Evolutionary conservation across 495 filamentous ascomycete species (phyloP).

Genomic region (Tuber aestivum): DNA sequence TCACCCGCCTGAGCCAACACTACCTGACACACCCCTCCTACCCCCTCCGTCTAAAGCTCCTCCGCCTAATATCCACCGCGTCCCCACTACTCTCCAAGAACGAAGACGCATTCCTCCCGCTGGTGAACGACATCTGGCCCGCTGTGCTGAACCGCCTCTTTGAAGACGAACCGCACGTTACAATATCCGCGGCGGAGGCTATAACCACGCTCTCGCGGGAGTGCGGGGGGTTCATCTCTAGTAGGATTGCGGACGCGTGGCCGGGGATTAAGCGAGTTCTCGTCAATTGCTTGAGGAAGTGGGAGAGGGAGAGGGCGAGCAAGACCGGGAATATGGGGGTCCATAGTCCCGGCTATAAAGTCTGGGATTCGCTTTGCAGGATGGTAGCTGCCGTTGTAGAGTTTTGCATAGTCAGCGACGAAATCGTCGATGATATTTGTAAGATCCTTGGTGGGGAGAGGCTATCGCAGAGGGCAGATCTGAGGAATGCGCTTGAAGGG

Average conservation of each 20-base stretch:
- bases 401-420: constrained; percentile 56
- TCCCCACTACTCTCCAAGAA: constrained; percentile 62
- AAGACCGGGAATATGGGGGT: constrained; percentile 45
- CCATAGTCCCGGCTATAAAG: constrained; percentile 52
- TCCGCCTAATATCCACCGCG: constrained; percentile 65
- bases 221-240: constrained; percentile 75
- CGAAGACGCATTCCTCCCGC: constrained; percentile 74
- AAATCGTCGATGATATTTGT: constrained; percentile 63
- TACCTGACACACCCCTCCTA: constrained; percentile 81
- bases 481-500: constrained; percentile 52
- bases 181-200: constrained; percentile 59
- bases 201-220: constrained; percentile 56
- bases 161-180: constrained; percentile 71
- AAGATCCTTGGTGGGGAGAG: constrained; percentile 53
- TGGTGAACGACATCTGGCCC: constrained; percentile 86
- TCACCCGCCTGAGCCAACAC: constrained; percentile 67
- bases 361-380: constrained; percentile 55
- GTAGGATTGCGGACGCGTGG: constrained; percentile 66
- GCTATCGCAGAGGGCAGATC: constrained; percentile 46
- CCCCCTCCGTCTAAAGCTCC: constrained; percentile 66
- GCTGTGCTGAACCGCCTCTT: constrained; percentile 64
- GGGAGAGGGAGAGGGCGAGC: constrained; percentile 24
- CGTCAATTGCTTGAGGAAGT: constrained; percentile 32
- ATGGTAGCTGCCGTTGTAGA: constrained; percentile 53
- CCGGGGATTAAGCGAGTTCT: constrained; percentile 47